Conservation (phyloP, 2,329 filamentous ascomycete genomes). For the Fusarium sp. region DNA sequence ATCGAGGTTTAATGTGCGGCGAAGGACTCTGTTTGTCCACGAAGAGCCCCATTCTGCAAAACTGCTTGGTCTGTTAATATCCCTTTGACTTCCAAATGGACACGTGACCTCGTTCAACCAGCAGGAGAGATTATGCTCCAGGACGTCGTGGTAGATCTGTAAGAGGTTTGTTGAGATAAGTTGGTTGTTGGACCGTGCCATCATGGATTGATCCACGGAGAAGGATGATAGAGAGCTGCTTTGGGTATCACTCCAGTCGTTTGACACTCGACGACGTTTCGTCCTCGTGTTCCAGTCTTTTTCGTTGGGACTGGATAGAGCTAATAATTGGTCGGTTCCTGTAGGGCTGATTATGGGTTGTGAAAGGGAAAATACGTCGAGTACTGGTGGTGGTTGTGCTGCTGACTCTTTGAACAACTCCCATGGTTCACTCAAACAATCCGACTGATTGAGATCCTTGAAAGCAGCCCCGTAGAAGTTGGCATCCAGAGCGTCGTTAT, state of each 20-base stretch:
- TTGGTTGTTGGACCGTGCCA: slow-evolving; percentile 47
- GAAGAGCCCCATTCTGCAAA: slow-evolving; percentile 50
- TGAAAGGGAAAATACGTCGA: background rate
- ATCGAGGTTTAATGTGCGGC: slow-evolving; percentile 61
- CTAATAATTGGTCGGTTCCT: slow-evolving; percentile 4
- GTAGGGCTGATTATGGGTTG: background rate
- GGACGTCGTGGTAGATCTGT: slow-evolving; percentile 65
- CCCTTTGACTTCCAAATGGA: slow-evolving; percentile 53
- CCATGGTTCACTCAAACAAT: background rate
- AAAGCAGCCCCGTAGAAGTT: slow-evolving; percentile 6
- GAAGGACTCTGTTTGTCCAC: slow-evolving; percentile 63
- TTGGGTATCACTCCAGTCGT: slow-evolving; percentile 13
- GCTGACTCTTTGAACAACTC: slow-evolving; percentile 10
- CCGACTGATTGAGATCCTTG: background rate
- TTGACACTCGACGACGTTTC: slow-evolving; percentile 7
- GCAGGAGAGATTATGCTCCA: slow-evolving; percentile 65
- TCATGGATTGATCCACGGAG: slow-evolving; percentile 40
- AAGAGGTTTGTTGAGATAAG: slow-evolving; percentile 60
- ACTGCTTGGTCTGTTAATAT: background rate
- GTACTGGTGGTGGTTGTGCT: background rate
- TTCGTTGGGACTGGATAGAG: background rate
- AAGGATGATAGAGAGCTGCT: slow-evolving; percentile 27
- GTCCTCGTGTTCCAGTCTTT: slow-evolving; percentile 11
- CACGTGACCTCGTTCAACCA: slow-evolving; percentile 66
- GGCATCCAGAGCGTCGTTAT: background rate